Percentiles rank a stretch among this genome's conserved stretches.
These are phyloP conservation scores for Colletotrichum scovillei DNA, from an alignment of 2,329 filamentous ascomycete species.

Conservation along the genomic window DNA sequence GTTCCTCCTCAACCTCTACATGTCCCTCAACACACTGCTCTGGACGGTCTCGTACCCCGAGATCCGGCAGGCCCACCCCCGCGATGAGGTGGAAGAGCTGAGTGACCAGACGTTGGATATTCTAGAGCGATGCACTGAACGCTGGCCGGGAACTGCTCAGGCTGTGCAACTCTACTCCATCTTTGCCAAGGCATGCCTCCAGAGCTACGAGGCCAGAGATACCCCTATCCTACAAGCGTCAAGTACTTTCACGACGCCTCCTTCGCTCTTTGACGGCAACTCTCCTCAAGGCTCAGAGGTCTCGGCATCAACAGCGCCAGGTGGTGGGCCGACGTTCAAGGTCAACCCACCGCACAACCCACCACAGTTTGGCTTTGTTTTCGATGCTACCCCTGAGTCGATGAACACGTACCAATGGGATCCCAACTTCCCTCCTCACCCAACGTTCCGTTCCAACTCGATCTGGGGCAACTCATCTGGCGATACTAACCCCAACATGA, in stretches of 20 bases:
- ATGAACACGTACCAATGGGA: conserved; percentile 60
- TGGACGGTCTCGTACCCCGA: conserved; percentile 92
- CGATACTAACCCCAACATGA: conserved; percentile 50
- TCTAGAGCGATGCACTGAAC: conserved; percentile 81
- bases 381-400: conserved; percentile 66
- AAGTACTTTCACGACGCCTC: conserved; percentile 55
- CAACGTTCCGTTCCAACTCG: conserved; percentile 73
- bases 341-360: conserved; percentile 61
- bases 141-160: conserved; percentile 91
- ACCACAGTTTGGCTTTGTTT: conserved; percentile 69
- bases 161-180: conserved; percentile 89
- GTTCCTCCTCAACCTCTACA: conserved; percentile 89
- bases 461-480: conserved; percentile 71
- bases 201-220: conserved; percentile 79
- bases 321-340: conserved; percentile 51
- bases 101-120: conserved; percentile 81
- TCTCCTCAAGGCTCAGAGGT: conserved; percentile 57
- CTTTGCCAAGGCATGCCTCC: conserved; percentile 85
- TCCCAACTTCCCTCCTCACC: conserved; percentile 56
- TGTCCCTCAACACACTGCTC: conserved; percentile 89
- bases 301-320: conserved; percentile 45
- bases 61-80: conserved; percentile 77
- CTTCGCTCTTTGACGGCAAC: conserved; percentile 60
- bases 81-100: conserved; percentile 81
- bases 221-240: conserved; percentile 46